These are phyloP conservation scores for Phytophthora cajani DNA, from an alignment of 352 stramenopile species.

Conservation along the genomic window DNA sequence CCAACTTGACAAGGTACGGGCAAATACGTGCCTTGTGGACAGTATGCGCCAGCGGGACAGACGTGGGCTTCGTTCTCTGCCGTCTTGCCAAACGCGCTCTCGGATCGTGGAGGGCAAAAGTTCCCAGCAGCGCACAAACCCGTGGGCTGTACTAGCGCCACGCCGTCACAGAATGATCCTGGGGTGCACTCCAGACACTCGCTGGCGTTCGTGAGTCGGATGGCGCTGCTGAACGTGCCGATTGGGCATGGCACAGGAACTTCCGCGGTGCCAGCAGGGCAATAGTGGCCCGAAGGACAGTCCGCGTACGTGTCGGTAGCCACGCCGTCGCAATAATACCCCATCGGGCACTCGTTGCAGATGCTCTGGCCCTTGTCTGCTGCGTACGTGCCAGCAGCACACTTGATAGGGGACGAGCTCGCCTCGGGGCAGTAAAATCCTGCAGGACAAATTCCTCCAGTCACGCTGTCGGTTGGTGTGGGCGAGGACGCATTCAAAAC, in stretches of 20 bases:
- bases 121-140: slow-evolving; percentile 57
- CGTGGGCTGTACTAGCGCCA: slow-evolving; percentile 33
- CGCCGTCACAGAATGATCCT: slow-evolving; percentile 50
- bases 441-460: slow-evolving; percentile 54
- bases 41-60: slow-evolving; percentile 82
- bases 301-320: slow-evolving; percentile 48
- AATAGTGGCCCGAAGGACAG: slow-evolving; percentile 59
- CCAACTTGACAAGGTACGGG: slow-evolving; percentile 66
- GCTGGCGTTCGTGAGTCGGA: slow-evolving; percentile 41
- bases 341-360: slow-evolving; percentile 61
- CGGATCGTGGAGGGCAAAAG: slow-evolving; percentile 58
- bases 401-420: slow-evolving; percentile 55
- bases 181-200: slow-evolving; percentile 52
- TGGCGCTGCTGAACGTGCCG: slow-evolving; percentile 67
- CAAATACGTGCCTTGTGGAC: slow-evolving; percentile 68
- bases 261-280: slow-evolving; percentile 48
- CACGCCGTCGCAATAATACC: slow-evolving; percentile 71
- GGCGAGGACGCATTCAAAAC: slow-evolving; percentile 44
- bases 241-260: slow-evolving; percentile 60
- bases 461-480: slow-evolving; percentile 55
- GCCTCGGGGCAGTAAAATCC: slow-evolving; percentile 70
- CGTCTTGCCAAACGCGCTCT: slow-evolving; percentile 53
- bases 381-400: slow-evolving; percentile 51
- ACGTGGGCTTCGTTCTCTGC: slow-evolving; percentile 39
- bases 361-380: slow-evolving; percentile 27